These are phyloP conservation scores for Leccinum incarnatum DNA, from an alignment of 768 basidiomycete genomes.

Conservation along the genomic window DNA sequence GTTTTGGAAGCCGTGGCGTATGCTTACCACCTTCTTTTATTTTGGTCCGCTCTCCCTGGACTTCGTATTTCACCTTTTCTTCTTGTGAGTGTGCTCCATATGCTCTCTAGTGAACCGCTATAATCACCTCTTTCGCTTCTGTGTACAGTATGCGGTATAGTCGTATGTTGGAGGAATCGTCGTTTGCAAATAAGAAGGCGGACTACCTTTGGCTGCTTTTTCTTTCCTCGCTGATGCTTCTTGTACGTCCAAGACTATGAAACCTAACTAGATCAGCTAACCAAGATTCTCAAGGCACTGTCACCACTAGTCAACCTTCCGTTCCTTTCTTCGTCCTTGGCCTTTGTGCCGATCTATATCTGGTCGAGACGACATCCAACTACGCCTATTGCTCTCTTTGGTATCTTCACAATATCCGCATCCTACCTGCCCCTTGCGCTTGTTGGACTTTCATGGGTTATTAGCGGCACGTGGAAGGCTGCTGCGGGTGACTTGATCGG, in stretches of 20 bases:
- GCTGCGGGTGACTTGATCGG: constrained; percentile 81
- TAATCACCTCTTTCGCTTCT: not conserved
- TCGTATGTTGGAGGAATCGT: constrained; percentile 94
- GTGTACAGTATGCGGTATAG: constrained; percentile 89
- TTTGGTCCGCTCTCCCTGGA: constrained; percentile 93
- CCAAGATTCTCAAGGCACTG: constrained; percentile 47
- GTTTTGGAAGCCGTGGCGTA: constrained; percentile 72
- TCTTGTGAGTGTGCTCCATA: constrained; percentile 68
- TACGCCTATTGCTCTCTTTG: constrained; percentile 95
- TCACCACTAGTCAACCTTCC: constrained; percentile 90
- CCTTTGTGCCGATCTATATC: constrained; percentile 94
- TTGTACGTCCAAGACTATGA: constrained; percentile 48
- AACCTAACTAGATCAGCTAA: not conserved
- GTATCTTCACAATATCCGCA: constrained; percentile 90
- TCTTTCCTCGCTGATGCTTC: constrained; percentile 78
- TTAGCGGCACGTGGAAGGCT: constrained; percentile 81
- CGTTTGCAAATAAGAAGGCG: constrained; percentile 85
- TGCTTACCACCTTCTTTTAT: constrained; percentile 90
- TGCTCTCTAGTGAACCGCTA: not conserved
- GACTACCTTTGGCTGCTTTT: constrained; percentile 96
- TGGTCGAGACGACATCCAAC: constrained; percentile 95
- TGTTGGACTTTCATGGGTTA: constrained; percentile 80
- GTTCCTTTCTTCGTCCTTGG: constrained; percentile 89
- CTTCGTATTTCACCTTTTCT: constrained; percentile 96
- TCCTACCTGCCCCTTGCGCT: constrained; percentile 93